Evolutionary conservation across 768 basidiomycete species (phyloP).

Genomic region (Termitomyces bulborhizus): DNA sequence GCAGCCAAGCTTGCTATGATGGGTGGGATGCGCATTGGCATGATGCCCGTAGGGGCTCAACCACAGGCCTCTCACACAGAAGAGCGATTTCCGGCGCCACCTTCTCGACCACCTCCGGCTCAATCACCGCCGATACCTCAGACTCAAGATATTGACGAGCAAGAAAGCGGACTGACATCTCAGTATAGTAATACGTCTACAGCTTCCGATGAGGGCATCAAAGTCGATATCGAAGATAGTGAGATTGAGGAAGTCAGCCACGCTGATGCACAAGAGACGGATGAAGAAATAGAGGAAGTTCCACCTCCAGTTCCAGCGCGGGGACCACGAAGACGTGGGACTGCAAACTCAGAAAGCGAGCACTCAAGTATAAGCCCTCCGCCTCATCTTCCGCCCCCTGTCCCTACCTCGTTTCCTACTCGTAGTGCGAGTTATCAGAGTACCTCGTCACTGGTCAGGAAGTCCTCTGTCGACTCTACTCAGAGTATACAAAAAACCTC

Average conservation of each 20-base stretch:
- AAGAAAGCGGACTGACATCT: conserved; percentile 29
- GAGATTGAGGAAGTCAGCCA: conserved; percentile 63
- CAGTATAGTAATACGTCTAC: conserved; percentile 23
- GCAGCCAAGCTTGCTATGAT: conserved; percentile 46
- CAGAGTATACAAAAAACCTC: conserved; percentile 18
- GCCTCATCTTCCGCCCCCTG: conserved; percentile 30
- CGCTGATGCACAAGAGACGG: conserved; percentile 37
- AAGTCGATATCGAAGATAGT: conserved; percentile 66
- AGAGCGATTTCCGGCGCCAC: conserved; percentile 11
- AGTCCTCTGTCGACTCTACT: conserved; percentile 28
- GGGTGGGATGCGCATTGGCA: conserved; percentile 55
- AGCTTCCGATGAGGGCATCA: conserved; percentile 54
- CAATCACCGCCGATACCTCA: conserved; percentile 26
- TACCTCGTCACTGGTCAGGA: conserved; percentile 26
- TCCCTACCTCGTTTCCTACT: conserved; percentile 30
- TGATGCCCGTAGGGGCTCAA: conserved; percentile 39
- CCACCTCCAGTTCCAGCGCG: conserved; percentile 55
- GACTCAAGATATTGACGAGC: conserved; percentile 24
- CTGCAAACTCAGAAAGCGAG: conserved; percentile 14
- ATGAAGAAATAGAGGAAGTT: conserved; percentile 36
- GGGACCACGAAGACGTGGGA: conserved; percentile 16
- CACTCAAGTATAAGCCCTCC: conserved; percentile 21
- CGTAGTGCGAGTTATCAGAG: conserved; percentile 34
- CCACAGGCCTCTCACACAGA: conserved; percentile 24
- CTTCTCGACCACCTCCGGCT: conserved; percentile 14